phyloP scores from a whole-genome alignment of 345 rosid genomes.

The Raphanus raphanistrum region DNA sequence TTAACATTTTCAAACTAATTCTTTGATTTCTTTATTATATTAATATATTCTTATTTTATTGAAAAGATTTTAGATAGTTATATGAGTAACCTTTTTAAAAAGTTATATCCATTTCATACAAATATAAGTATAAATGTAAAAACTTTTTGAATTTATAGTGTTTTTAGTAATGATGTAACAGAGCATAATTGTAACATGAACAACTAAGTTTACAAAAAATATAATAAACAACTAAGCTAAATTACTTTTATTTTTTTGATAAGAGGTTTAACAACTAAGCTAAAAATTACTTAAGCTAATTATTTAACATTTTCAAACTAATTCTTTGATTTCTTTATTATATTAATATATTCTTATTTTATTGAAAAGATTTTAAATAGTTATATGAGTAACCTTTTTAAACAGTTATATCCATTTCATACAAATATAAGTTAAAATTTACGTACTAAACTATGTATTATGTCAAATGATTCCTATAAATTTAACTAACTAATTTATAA shows the following conservation, averaged over 20 bases:
- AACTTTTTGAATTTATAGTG: no score
- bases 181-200: no score
- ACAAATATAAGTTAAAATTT: not conserved
- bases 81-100: not conserved
- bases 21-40: no score
- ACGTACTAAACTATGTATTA: not conserved
- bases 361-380: not conserved
- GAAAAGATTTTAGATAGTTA: not conserved
- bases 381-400: not conserved
- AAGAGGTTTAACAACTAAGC: not conserved
- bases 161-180: no score
- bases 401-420: not conserved
- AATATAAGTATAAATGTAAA: no score
- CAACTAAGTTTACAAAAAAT: no score
- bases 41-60: not conserved
- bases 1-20: not conserved
- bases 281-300: not conserved
- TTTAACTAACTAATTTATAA: not conserved
- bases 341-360: not conserved
- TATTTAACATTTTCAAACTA: not conserved
- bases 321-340: no score
- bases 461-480: not conserved
- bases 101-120: not conserved
- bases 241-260: no score
- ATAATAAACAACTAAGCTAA: no score